These are phyloP conservation scores for Suaeda aralocaspica DNA, from an alignment of 148 eudicot genomes.

Conservation along the genomic window DNA sequence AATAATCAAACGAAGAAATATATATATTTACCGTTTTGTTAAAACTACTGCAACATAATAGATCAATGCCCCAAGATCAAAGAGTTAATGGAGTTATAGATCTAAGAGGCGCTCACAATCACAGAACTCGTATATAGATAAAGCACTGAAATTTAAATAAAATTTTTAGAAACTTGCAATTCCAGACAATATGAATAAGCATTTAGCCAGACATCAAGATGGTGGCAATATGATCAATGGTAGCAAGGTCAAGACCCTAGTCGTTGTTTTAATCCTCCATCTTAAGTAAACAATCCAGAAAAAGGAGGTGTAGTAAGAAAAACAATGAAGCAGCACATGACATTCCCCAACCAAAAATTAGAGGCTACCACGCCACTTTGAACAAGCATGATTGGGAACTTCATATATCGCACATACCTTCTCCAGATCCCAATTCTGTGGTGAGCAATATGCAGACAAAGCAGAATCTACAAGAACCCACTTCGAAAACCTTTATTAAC, in stretches of 20 bases:
- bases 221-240: too few species aligned
- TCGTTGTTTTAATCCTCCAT: background rate
- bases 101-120: background rate
- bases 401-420: background rate
- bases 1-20: background rate
- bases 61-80: constrained; percentile 1
- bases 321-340: background rate
- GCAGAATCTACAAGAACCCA: background rate
- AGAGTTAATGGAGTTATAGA: background rate
- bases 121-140: background rate
- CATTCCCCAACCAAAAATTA: background rate
- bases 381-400: background rate
- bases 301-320: background rate
- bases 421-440: background rate
- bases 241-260: background rate
- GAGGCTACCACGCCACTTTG: background rate
- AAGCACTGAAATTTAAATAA: background rate
- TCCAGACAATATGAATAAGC: background rate
- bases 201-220: too few species aligned
- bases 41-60: background rate
- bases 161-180: background rate
- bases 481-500: background rate
- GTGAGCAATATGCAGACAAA: background rate
- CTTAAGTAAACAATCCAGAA: background rate
- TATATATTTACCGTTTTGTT: background rate